phyloP scores from a whole-genome alignment of 345 rosid genomes.

The Pseudoturritis turrita region DNA sequence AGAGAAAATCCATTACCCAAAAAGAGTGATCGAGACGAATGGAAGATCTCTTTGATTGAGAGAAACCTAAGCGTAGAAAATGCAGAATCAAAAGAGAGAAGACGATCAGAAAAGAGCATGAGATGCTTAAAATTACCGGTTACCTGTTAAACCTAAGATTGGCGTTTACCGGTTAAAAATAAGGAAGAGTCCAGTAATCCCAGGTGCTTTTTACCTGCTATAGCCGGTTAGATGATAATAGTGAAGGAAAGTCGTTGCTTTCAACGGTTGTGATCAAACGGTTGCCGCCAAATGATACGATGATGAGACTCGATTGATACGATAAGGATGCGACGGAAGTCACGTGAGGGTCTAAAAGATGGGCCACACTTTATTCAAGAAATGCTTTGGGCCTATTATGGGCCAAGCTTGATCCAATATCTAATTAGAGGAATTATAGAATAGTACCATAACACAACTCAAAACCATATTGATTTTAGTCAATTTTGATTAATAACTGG shows the following conservation, averaged over 20 bases:
- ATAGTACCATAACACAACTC: too few relatives aligned
- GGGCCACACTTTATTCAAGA: not conserved
- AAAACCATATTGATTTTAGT: too few relatives aligned
- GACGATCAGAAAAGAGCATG: constrained; percentile 1
- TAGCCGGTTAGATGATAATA: constrained; percentile 32
- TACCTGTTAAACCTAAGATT: constrained; percentile 37
- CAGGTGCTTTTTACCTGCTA: constrained; percentile 41
- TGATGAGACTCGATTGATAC: not conserved
- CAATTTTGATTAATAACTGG: too few relatives aligned
- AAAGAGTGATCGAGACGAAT: not conserved
- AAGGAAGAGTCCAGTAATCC: not conserved
- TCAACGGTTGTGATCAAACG: constrained; percentile 42
- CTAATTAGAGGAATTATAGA: too few relatives aligned
- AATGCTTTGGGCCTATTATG: not conserved
- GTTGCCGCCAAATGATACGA: constrained; percentile 38
- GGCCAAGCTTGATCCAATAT: too few relatives aligned
- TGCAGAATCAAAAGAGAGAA: constrained; percentile 18
- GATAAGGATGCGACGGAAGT: constrained; percentile 19
- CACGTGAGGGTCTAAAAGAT: constrained; percentile 12
- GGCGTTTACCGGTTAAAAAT: constrained; percentile 16
- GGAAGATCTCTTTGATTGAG: constrained; percentile 16
- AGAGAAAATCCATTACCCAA: constrained; percentile 23
- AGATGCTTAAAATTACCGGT: constrained; percentile 28
- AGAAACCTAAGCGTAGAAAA: constrained; percentile 28
- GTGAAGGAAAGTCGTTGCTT: constrained; percentile 22